Evolutionary conservation across 768 basidiomycete genomes (phyloP).

Genomic region (Pholiota conissans): DNA sequence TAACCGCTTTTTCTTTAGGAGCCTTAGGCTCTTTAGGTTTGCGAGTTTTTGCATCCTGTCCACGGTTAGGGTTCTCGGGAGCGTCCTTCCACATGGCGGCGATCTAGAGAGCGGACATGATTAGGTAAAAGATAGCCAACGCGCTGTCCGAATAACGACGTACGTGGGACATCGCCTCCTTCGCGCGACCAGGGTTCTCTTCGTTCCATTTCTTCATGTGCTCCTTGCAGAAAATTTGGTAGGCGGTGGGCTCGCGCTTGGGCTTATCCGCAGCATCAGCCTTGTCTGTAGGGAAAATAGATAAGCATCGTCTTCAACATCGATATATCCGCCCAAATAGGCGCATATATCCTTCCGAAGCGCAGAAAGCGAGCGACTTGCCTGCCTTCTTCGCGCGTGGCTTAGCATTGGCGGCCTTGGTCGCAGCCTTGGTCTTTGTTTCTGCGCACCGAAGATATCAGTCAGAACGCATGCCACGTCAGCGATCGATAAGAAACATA

Average conservation of each 20-base stretch:
- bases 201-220: slow-evolving; percentile 60
- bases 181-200: slow-evolving; percentile 47
- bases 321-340: not conserved
- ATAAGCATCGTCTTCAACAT: not conserved
- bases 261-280: slow-evolving; percentile 44
- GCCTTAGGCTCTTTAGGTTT: slow-evolving; percentile 43
- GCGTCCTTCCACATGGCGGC: slow-evolving; percentile 57
- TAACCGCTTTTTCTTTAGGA: slow-evolving; percentile 23
- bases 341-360: slow-evolving; percentile 2
- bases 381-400: slow-evolving; percentile 34
- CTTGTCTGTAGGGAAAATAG: not conserved
- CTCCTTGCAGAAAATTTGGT: slow-evolving; percentile 56
- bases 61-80: slow-evolving; percentile 65
- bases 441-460: slow-evolving; percentile 27
- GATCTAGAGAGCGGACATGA: slow-evolving; percentile 37
- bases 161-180: slow-evolving; percentile 54
- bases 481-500: slow-evolving; percentile 19
- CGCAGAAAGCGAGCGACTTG: slow-evolving; percentile 10
- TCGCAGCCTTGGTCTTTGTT: slow-evolving; percentile 57
- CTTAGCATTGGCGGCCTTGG: slow-evolving; percentile 50
- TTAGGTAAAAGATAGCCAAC: not conserved
- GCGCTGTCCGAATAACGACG: slow-evolving; percentile 12
- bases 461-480: not conserved
- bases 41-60: slow-evolving; percentile 47
- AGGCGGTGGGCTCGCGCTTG: slow-evolving; percentile 59